Evolutionary conservation across 495 filamentous ascomycete species (phyloP), one percentile per base, ranked within the genome.

Genomic region (Aspergillus cavernicola): DNA sequence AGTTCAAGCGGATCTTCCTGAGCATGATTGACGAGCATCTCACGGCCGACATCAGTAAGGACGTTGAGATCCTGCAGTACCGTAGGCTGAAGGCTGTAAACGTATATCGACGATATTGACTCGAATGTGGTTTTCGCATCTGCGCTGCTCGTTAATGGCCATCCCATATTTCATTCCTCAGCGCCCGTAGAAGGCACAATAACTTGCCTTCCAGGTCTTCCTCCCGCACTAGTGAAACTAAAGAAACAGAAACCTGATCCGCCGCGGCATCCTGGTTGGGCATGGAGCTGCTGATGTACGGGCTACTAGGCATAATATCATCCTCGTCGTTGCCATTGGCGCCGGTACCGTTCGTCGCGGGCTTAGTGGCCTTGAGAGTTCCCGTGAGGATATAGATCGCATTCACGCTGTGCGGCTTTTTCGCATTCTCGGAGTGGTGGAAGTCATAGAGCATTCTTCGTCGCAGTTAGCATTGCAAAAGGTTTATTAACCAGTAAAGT

Each of bases 391-490:
- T 70, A 65, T 96, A 98, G 15, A 90, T 96, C 49, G 93, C 92
- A 71, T 92, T 84, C 33, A 97, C 77, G 31, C 78, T 81, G 11
- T 79, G 77, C 0, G 89, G 82, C 38, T 83, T 87, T 64, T 86
- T 90, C 28, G 74, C 76, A 68, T 92, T 96, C 72, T 96, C 86
- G 38, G 71, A 79, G 40, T 71, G 73, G 66, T 97, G 80, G 59
- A 96, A 97, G 12, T 96, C 92, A 67, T 85, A 95, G 1, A 98
- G 83, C 79, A 97, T 92, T 60, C 92, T 93, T 42, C 11, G 11
- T 6, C 12, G 26, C 8, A 16, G 33, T 42, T 23, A 55, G 52
- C 10, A 46, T 50, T 15, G 42, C 10, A n/a, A n/a, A n/a, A n/a
- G n/a, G n/a, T n/a, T n/a, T n/a, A n/a, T n/a, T n/a, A n/a, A n/a